Base-by-base conservation (phyloP, 73 alveolate genomes). In the Symbiodinium natans region DNA sequence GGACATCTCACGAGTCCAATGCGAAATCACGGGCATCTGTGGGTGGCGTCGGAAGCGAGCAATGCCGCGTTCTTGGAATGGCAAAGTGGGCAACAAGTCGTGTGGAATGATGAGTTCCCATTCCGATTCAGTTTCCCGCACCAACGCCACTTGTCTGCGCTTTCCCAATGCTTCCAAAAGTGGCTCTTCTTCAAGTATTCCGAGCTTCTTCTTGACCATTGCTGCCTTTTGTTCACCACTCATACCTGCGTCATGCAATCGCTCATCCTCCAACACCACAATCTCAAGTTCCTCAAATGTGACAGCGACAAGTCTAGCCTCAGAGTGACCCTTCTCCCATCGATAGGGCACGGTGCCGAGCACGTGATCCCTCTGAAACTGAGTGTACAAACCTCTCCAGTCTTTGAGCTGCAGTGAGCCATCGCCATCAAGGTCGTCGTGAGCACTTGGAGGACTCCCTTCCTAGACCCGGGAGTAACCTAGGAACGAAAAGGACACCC, bases 331-430 rank as follows among this genome's bases (percentile, higher is more conserved):
- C 33, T 80, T 39, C 88, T 80, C 88, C 88, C 88, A 80, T 17
- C 88, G 88, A 29, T 80, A 80, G 46, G 88, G 88, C 59, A 80
- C 88, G 9, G 88, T 80, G 46, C 88, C 88, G 31, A 80, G 88
- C 59, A 80, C 88, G n/a, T 80, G 88, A 13, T 80, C 54, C 19
- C 59, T 11, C 54, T 33, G 88, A 31, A 80, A 33, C 54, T 80
- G 88, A 33, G 88, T 80, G n/a, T 80, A 80, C 46, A 80, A 17
- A 29, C 34, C 88, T 17, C 88, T 31, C 88, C 88, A 80, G 54
- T 80, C 88, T 39, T 1, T 13, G 59, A 33, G 8, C 59, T 80
- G 88, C 88, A n/a, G 54, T 11, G 46, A 33, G 88, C 59, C 59
- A 1, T 80, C 59, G n/a, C 88, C 88, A 33, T 80, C 88, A 17